Evolutionary conservation across 129 eudicot genomes (phyloP).

Genomic region (Helianthus annuus): HanXRQr2.0-SUNRISE NC_035439.2:35588125-35588624

Average conservation of each 20-base stretch:
- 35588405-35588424: background rate
- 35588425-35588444: background rate
- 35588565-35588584: constrained; percentile 51
- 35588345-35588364: background rate
- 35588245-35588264: background rate
- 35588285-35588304: background rate
- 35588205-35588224: constrained; percentile 42
- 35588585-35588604: too few species aligned
- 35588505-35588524: constrained; percentile 51
- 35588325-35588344: background rate
- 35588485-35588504: constrained; percentile 59
- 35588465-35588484: constrained; percentile 44
- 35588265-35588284: too few species aligned
- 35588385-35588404: background rate
- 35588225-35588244: constrained; percentile 40
- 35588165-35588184: constrained; percentile 43
- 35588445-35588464: background rate
- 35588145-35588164: constrained; percentile 38
- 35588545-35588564: constrained; percentile 55
- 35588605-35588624: background rate
- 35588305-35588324: background rate
- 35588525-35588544: constrained; percentile 35
- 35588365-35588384: background rate
- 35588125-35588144: constrained; percentile 43
- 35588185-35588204: constrained; percentile 61